These are phyloP conservation scores for Trichoderma breve DNA, from an alignment of 2,329 filamentous ascomycete genomes.

Conservation along the genomic window DNA sequence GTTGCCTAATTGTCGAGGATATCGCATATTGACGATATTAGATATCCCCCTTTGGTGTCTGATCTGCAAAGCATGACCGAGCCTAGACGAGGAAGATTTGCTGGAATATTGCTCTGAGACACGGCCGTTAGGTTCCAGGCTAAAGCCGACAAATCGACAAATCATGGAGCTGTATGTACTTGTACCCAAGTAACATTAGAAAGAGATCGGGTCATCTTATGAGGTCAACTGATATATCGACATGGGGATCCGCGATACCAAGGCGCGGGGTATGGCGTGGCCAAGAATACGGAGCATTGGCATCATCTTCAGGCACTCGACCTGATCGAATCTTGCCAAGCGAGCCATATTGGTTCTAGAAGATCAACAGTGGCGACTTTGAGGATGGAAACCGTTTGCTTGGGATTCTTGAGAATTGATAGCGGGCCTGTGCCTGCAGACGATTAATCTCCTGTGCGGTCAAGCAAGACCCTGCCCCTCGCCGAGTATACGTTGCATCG, in stretches of 20 bases:
- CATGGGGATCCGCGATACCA: not conserved
- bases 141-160: not conserved
- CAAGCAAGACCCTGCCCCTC: not conserved
- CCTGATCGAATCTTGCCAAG: constrained; percentile 5
- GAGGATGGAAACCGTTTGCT: not conserved
- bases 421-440: constrained; percentile 11
- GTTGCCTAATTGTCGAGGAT: not conserved
- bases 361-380: not conserved
- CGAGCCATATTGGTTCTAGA: not conserved
- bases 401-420: not conserved
- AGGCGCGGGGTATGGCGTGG: not conserved
- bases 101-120: not conserved
- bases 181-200: not conserved
- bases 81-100: not conserved
- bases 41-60: not conserved
- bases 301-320: not conserved
- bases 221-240: not conserved
- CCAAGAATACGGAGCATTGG: not conserved
- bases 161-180: not conserved
- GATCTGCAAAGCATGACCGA: constrained; percentile 10
- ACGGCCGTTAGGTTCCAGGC: not conserved
- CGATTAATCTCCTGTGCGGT: not conserved
- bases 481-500: not conserved
- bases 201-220: not conserved
- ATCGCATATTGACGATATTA: constrained; percentile 9